These are phyloP conservation scores for Puccinia sorghi DNA, from an alignment of 1,284 basidiomycete genomes.

Conservation along the genomic window DNA sequence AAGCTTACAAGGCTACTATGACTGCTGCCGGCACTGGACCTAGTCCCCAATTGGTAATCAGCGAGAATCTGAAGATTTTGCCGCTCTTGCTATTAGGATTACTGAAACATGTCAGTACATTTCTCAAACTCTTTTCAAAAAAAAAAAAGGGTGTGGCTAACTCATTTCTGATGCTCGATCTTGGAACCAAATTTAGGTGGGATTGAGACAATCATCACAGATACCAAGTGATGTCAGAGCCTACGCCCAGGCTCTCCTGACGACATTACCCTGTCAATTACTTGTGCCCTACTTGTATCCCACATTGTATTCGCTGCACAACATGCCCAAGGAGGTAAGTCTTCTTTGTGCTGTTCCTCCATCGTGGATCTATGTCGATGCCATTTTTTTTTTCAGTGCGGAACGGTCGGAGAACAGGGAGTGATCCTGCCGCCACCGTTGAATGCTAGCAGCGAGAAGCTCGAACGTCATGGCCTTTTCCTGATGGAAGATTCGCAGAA, in stretches of 20 bases:
- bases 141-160: no score
- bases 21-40: conserved; percentile 88
- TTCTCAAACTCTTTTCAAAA: neutral
- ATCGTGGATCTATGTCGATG: neutral
- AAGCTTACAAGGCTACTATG: conserved; percentile 90
- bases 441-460: conserved; percentile 85
- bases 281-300: conserved; percentile 93
- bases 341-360: neutral
- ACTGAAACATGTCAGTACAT: conserved; percentile 78
- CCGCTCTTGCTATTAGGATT: conserved; percentile 85
- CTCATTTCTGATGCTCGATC: no score
- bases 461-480: conserved; percentile 94
- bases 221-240: conserved; percentile 94
- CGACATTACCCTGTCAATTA: conserved; percentile 84
- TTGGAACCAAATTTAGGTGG: conserved; percentile 65
- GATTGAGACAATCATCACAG: conserved; percentile 88
- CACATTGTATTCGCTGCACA: conserved; percentile 92
- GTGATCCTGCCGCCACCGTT: conserved; percentile 81
- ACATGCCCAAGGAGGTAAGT: conserved; percentile 84
- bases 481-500: conserved; percentile 97
- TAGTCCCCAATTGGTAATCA: conserved; percentile 86
- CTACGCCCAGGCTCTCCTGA: conserved; percentile 89
- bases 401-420: conserved; percentile 76
- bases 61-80: conserved; percentile 90
- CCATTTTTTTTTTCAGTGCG: conserved; percentile 62